Base-by-base conservation (phyloP, 1,284 basidiomycete genomes). In the Boletellus sp. region DNA sequence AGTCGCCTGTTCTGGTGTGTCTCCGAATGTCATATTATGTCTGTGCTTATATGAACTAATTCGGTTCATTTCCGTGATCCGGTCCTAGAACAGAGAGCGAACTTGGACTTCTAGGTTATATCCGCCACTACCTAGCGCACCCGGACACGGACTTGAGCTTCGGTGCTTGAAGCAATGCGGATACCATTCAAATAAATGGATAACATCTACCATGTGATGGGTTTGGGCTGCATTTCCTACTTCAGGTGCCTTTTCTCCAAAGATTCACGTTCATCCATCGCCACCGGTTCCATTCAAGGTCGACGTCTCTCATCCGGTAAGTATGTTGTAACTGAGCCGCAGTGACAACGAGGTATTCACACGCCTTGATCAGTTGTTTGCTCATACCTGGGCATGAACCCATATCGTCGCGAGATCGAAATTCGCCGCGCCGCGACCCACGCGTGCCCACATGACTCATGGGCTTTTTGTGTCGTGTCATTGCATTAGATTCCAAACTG, bases 271-370 rank as follows among this genome's bases (percentile, higher is more conserved):
- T 32, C 28, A 49, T 48, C 57, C 50, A 44, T 44, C 36, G 18
- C 40, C 42, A 50, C 46, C 37, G 21, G 48, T 39, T 50, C 43
- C 22, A 41, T 48, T 15, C 38, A 46, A 39, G 32, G 24, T 38
- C 22, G 15, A 11, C 18, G 19, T 46, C 2, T 16, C 36, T 44
- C 35, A 15, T 28, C 10, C 30, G 26, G 39, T n/a, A n/a, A n/a
- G n/a, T 44, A 36, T 28, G 44, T 57, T 28, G 8, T 18, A 40
- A 35, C 43, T 24, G 26, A 33, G 8, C 47, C 18, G 24, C 30
- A 32, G 44, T 19, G 28, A 35, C 5, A 13, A 47, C 39, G 32
- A 11, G 8, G 19, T 38, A 36, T 47, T 51, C 51, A 15, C 37
- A 19, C 15, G 18, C 5, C n/a, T 3, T 21, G 16, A 39, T 35